These are phyloP conservation scores for Piromyces finnis DNA, from an alignment of 192 early-diverging fungal genomes.

Conservation along the genomic window DNA sequence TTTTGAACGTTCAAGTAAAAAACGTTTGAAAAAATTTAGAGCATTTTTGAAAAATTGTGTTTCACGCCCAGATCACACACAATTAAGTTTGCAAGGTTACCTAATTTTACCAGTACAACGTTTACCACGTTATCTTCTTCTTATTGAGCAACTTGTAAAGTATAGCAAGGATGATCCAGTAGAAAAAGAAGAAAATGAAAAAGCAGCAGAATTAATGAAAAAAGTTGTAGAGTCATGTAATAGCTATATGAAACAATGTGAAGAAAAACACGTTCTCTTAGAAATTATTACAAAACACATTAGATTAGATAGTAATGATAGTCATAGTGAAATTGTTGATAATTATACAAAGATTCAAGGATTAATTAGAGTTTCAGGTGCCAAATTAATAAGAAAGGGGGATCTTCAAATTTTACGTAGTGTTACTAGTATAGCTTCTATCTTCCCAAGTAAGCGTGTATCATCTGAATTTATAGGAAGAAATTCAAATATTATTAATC, in stretches of 20 bases:
- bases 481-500: background rate
- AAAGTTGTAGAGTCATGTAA: background rate
- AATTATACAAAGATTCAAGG: background rate
- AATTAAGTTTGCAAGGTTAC: background rate
- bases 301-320: background rate
- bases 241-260: background rate
- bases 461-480: background rate
- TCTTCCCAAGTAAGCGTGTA: background rate
- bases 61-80: background rate
- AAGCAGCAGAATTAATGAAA: background rate
- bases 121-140: background rate
- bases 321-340: background rate
- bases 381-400: background rate
- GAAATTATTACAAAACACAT: background rate
- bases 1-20: background rate
- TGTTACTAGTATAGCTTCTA: background rate
- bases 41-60: background rate
- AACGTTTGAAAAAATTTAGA: background rate
- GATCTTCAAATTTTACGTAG: background rate
- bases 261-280: background rate
- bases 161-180: background rate
- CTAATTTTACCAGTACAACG: background rate
- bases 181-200: background rate
- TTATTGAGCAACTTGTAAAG: background rate
- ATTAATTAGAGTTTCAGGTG: background rate